These are phyloP conservation scores for Linderniella brevidens DNA, from an alignment of 257 asterid species.

Conservation along the genomic window DNA sequence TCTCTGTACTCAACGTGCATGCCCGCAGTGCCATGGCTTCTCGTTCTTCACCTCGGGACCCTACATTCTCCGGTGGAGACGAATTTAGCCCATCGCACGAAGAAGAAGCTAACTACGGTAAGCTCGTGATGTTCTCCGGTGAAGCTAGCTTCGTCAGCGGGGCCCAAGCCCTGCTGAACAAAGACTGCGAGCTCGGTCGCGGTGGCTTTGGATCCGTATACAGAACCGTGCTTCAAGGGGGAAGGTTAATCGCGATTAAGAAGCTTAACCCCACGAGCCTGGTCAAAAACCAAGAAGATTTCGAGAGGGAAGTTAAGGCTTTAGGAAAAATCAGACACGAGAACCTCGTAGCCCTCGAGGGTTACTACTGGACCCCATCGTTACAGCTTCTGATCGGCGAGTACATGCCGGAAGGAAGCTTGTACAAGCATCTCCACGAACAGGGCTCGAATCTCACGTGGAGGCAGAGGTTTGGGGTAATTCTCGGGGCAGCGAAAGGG, in stretches of 20 bases:
- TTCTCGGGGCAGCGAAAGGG: constrained; percentile 57
- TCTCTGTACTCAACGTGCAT: constrained; percentile 54
- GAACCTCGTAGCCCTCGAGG: constrained; percentile 52
- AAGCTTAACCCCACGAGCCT: constrained; percentile 58
- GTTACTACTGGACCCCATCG: constrained; percentile 78
- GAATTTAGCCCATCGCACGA: constrained; percentile 57
- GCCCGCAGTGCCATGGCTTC: constrained; percentile 38
- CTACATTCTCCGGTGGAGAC: constrained; percentile 41
- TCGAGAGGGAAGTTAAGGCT: constrained; percentile 49
- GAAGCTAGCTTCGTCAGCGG: constrained; percentile 55
- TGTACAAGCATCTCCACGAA: constrained; percentile 54
- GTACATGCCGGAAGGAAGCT: constrained; percentile 33
- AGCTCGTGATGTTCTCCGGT: constrained; percentile 80
- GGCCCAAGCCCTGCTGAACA: constrained; percentile 57
- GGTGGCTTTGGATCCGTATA: constrained; percentile 86
- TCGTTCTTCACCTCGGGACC: constrained; percentile 26
- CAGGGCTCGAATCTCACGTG: constrained; percentile 29
- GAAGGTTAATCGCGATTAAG: constrained; percentile 61
- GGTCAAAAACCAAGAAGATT: constrained; percentile 62
- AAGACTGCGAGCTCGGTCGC: constrained; percentile 63
- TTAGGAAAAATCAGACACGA: constrained; percentile 45
- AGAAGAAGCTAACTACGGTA: constrained; percentile 59
- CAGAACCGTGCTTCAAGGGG: constrained; percentile 37
- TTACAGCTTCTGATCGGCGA: constrained; percentile 60
- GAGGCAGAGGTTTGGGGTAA: constrained; percentile 48